Base-by-base conservation (phyloP, 2,329 filamentous ascomycete genomes). In the Whalleya microplaca region DNA sequence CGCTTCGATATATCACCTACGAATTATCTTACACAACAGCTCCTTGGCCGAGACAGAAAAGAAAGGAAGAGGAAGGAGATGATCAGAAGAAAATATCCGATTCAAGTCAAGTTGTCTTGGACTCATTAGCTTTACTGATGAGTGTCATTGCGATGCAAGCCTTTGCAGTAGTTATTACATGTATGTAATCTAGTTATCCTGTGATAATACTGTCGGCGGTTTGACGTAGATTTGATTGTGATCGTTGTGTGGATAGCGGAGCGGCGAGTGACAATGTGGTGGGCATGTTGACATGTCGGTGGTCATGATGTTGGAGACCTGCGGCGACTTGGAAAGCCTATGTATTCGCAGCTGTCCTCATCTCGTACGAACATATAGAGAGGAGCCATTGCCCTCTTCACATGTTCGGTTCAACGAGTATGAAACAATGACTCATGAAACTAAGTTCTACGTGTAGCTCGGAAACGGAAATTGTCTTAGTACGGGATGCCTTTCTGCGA, bases 371-470 rank as follows among this genome's bases (percentile, higher is more conserved):
- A n/a, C n/a, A n/a, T n/a, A 37, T 37, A 37, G 32, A 37, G 14
- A 37, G n/a, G 32, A 27, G 23, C 10, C 14, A 5, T 37, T 37
- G 32, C 7, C 9, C 32, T 16, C 32, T 14, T 37, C 10, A 6
- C 32, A 37, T 12, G 32, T 37, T 37, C 23, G 23, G 23, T 27
- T 27, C 23, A 27, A 4, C 23, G 9, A 27, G 23, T 4, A 27
- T 37, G 45, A 55, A 48, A 55, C 40, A 51, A 53, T 53, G 48
- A 47, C 44, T 32, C 53, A 55, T 43, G 48, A 51, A 60, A 47
- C 45, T 54, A 52, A 60, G 50, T 57, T 57, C 48, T 54, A 41
- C 16, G n/a, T n/a, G n/a, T n/a, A n/a, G n/a, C 27, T 60, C 49
- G 60, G 57, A 37, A 45, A 56, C 51, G 48, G 18, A 27, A 41